Evolutionary conservation across 352 stramenopile species (phyloP), one percentile per base, ranked within the genome.

Genomic region (Phytophthora sansomeana): DNA sequence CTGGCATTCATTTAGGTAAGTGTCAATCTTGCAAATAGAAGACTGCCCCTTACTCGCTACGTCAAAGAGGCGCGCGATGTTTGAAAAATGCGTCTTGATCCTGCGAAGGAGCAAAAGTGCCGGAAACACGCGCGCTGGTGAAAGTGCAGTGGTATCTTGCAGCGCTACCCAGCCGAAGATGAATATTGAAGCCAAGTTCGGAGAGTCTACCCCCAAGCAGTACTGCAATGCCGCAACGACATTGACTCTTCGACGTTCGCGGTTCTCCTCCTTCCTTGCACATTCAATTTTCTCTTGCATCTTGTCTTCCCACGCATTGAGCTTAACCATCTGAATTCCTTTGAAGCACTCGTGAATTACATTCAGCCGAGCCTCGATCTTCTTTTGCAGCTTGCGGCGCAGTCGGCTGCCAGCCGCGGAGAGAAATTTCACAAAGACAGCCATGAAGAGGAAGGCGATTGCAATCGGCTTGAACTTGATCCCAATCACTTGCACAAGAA

Each of bases 251-350:
- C 51, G 44, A 32, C 70, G 70, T 17, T 68, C 42, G 21, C 64
- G 49, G 28, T 67, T 74, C 38, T 91, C 82, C 2, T 85, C 69
- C 10, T 62, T 41, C 4, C 82, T 71, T 16, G 80, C 72, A 1
- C 35, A 33, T 21, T 81, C 68, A 42, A 89, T 67, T 19, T 77
- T 80, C 2, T 63, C 55, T 32, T 86, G 61, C 48, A 79, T 78
- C 35, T 74, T 81, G 43, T 83, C 72, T 61, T 91, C 77, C 82
- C 82, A 91, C 3, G 75, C 66, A 11, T 83, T 85, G 0, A 91
- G 53, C 16, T 91, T 91, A 16, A 89, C 67, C 39, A 87, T 80
- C 28, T 85, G 71, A 28, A 90, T 86, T 8, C 53, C 78, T 24
- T 78, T 88, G 70, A 72, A 87, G 50, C 63, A 84, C 28, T 64